Evolutionary conservation across 2,329 filamentous ascomycete genomes (phyloP), one percentile per base, ranked within the genome.

Genomic region (Xylaria sp.): DNA sequence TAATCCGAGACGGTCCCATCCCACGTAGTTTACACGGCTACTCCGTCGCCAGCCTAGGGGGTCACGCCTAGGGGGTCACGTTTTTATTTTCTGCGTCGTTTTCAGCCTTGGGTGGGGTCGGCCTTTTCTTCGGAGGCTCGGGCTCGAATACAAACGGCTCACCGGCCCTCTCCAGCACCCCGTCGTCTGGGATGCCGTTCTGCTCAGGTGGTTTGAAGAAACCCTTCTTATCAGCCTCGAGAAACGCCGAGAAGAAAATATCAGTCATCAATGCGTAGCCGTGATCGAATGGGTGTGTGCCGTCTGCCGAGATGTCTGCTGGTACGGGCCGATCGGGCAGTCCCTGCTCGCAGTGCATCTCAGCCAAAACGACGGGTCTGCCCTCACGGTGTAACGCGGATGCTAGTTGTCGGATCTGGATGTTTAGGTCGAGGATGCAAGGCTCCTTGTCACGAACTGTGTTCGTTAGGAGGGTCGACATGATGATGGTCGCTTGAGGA

Each of bases 341-440:
- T 21, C 70, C 72, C 35, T 71, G 72, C 40, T 70, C 64, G 65
- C 69, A 71, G 59, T 78, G 72, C 75, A 78, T 78, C 42, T 78
- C 75, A n/a, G 72, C 75, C 10, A 77, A 57, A 1, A 76, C 67
- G 5, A 71, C 58, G 21, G 57, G 63, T 21, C 59, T 50, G 23
- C 69, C 69, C 59, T 70, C 54, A 16, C 65, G 61, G 59, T 70
- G 44, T 18, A 69, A 60, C 23, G 40, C 64, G 8, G 62, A 57
- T 37, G 68, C 59, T 1, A 74, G 44, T 27, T 62, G 69, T 21
- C 72, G 67, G 21, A 75, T 72, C 64, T 76, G 74, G 2, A 67
- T 35, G 66, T 76, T 77, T 27, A 72, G 40, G 42, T 73, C 67
- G 6, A 75, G 60, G 10, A 73, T 72, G 62, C 68, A 72, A 3